Percentiles rank a stretch among this genome's conserved stretches.
Conservation (phyloP, 495 filamentous ascomycete species). For the Chaetomium fimeti region DNA sequence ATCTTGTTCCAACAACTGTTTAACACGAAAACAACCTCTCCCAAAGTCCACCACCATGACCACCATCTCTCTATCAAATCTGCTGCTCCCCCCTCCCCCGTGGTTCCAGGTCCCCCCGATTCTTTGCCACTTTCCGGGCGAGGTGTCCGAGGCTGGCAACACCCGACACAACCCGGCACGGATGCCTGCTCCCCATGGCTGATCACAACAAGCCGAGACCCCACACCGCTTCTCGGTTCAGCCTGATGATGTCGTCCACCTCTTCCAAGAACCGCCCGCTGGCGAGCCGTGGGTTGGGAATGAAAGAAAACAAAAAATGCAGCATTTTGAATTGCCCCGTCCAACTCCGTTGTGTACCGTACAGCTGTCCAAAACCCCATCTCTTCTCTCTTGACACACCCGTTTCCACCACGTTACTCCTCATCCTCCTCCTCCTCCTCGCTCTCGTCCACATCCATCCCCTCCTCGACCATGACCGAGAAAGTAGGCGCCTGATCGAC, state of each 20-base stretch:
- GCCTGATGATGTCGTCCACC: constrained; percentile 14
- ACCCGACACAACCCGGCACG: neutral
- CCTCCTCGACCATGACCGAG: constrained; percentile 78
- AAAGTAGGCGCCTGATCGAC: constrained; percentile 95
- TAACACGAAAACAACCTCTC: too few relatives aligned
- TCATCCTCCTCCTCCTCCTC: constrained; percentile 69
- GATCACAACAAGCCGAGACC: constrained; percentile 27
- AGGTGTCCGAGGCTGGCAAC: neutral
- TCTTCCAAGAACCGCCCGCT: constrained; percentile 4
- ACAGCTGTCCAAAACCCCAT: constrained; percentile 22
- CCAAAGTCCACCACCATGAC: too few relatives aligned
- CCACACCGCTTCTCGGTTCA: constrained; percentile 30
- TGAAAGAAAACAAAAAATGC: constrained; percentile 10
- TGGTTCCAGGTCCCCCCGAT: too few relatives aligned
- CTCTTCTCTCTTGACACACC: neutral
- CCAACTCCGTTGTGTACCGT: constrained; percentile 24
- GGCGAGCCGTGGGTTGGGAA: neutral
- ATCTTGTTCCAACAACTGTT: too few relatives aligned
- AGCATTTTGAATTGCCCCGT: constrained; percentile 21
- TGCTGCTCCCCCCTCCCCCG: too few relatives aligned
- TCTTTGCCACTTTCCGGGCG: too few relatives aligned
- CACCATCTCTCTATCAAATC: too few relatives aligned
- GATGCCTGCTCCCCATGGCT: constrained; percentile 13
- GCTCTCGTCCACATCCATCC: constrained; percentile 91
- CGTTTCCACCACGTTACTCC: neutral